Conservation (phyloP, 2,329 filamentous ascomycete species). For the Sclerotinia glacialis region DNA sequence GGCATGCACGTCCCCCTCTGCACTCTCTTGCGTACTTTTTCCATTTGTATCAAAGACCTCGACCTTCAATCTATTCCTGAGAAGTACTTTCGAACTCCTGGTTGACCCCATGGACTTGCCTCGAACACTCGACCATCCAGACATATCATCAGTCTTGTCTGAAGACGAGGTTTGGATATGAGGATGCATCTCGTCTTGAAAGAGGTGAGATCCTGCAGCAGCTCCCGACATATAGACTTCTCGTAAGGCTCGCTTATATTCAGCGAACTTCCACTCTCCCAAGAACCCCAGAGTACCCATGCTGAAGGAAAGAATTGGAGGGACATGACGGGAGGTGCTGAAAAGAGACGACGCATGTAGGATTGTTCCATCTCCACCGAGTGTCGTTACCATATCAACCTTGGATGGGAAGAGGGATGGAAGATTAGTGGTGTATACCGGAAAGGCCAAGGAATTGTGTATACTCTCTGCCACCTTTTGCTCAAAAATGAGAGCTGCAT, state of each 20-base stretch:
- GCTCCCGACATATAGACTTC: conserved; percentile 86
- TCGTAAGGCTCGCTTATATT: conserved; percentile 87
- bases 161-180: conserved; percentile 29
- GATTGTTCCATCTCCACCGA: conserved; percentile 92
- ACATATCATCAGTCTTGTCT: conserved; percentile 40
- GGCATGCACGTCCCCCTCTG: conserved; percentile 53
- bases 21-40: conserved; percentile 39
- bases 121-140: conserved; percentile 68
- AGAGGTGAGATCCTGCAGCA: conserved; percentile 39
- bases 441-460: conserved; percentile 68
- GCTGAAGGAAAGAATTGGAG: conserved; percentile 89
- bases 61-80: conserved; percentile 83
- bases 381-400: conserved; percentile 82
- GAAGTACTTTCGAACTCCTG: conserved; percentile 74
- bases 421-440: conserved; percentile 58
- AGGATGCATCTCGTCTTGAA: conserved; percentile 37
- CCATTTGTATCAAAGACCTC: conserved; percentile 74
- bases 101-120: conserved; percentile 78
- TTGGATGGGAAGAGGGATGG: conserved; percentile 63
- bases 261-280: conserved; percentile 92
- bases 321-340: conserved; percentile 75
- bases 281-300: conserved; percentile 96
- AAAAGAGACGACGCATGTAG: conserved; percentile 83
- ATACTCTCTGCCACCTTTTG: conserved; percentile 68
- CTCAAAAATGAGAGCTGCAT: conserved; percentile 80